phyloP scores from a whole-genome alignment of 352 stramenopile species.

The Phytophthora pinifolia region DNA sequence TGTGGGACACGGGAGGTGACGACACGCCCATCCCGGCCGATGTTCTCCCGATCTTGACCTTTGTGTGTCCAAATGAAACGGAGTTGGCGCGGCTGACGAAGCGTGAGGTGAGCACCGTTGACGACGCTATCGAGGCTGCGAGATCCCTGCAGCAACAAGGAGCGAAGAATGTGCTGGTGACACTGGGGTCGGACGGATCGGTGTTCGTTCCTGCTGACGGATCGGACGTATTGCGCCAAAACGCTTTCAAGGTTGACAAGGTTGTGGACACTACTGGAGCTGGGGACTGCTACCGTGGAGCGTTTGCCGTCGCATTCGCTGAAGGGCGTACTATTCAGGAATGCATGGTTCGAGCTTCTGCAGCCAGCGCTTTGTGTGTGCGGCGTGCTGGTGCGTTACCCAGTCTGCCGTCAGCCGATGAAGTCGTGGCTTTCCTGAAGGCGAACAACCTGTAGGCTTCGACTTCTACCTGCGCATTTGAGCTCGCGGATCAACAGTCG shows the following conservation, averaged over 20 bases:
- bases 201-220: constrained; percentile 43
- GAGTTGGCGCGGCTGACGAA: constrained; percentile 58
- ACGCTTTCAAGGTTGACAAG: constrained; percentile 50
- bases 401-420: constrained; percentile 55
- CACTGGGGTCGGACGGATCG: constrained; percentile 43
- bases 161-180: constrained; percentile 63
- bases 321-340: constrained; percentile 48
- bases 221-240: constrained; percentile 41
- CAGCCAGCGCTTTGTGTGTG: constrained; percentile 69
- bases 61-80: constrained; percentile 79
- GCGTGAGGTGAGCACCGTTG: constrained; percentile 29
- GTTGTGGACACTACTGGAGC: constrained; percentile 82
- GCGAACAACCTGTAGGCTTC: neutral
- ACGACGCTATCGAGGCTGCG: constrained; percentile 60
- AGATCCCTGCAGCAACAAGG: constrained; percentile 50
- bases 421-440: constrained; percentile 36
- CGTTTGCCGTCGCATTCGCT: constrained; percentile 64
- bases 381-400: constrained; percentile 61
- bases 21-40: constrained; percentile 58
- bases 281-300: constrained; percentile 75
- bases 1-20: constrained; percentile 81
- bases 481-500: too few relatives aligned
- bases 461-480: neutral
- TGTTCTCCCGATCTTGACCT: constrained; percentile 53
- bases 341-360: constrained; percentile 53